Base-by-base conservation (phyloP, 2,329 filamentous ascomycete species). In the Fusarium mangiferae region DNA sequence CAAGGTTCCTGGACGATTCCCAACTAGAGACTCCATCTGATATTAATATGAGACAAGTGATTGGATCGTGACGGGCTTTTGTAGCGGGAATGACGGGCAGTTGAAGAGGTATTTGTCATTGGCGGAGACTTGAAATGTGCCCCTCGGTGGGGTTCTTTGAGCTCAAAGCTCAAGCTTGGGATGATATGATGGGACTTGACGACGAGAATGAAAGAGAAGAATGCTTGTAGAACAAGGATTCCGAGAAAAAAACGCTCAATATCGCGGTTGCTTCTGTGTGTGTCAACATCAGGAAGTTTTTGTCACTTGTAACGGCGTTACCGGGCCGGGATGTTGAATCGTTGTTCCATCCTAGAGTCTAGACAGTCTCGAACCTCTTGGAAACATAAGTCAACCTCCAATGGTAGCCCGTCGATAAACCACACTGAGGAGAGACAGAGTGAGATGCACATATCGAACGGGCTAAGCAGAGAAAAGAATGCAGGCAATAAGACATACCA, bases 141-240 rank as follows among this genome's bases (percentile, higher is more conserved):
- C 73, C 75, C 75, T 71, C 72, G 70, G 76, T 67, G 76, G 76
- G 75, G 75, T 63, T 72, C 15, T 42, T 46, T 24, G 28, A 71
- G 57, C 38, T 62, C 52, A 51, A 35, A 71, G 57, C 56, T 60
- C 56, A 39, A 20, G 35, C 35, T 41, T 4, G 20, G 51, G 48
- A 54, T 71, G 59, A 71, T 68, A 58, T 74, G 66, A 74, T 65
- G 48, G 65, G 65, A 60, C 33, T 41, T 28, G 28, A n/a, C 33
- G 22, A 49, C 13, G 35, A 52, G 41, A 49, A n/a, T 18, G 26
- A 20, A 42, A 59, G 24, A 49, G 24, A 56, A 14, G 45, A 51
- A 46, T 22, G n/a, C 28, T 33, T 22, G 13, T 41, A 33, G 24
- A 36, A 15, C 20, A 13, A 20, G 13, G 26, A 38, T 35, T 33